Percentiles rank a stretch among this genome's conserved stretches.
These are phyloP conservation scores for Metschnikowia lochheadii DNA, from an alignment of 805 yeast genomes.

Conservation along the genomic window DNA sequence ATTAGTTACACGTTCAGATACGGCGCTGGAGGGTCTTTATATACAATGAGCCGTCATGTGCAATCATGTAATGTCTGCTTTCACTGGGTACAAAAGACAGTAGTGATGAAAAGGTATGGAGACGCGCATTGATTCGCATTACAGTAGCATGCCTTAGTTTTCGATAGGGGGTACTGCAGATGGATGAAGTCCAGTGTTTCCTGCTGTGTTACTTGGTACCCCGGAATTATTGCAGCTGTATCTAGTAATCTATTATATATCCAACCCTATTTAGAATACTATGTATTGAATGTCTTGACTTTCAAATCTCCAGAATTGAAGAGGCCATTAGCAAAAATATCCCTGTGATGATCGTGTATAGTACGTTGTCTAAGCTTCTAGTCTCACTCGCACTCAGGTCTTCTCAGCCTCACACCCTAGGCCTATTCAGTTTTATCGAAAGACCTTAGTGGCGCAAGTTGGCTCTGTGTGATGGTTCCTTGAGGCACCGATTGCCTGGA, in stretches of 20 bases:
- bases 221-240: no score
- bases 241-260: no score
- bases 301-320: not conserved
- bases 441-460: slow-evolving; percentile 7
- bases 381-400: no score
- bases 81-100: slow-evolving; percentile 2
- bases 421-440: slow-evolving; percentile 4
- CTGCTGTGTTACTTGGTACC: no score
- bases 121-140: not conserved
- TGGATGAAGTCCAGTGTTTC: no score
- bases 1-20: not conserved
- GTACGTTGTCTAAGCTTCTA: no score
- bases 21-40: not conserved
- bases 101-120: not conserved
- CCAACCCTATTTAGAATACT: no score
- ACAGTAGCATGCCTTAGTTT: no score
- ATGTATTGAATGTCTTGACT: not conserved
- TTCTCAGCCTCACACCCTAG: not conserved
- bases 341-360: no score
- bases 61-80: not conserved
- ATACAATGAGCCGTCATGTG: not conserved
- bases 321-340: not conserved
- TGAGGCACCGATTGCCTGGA: slow-evolving; percentile 7
- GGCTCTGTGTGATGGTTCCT: slow-evolving; percentile 10
- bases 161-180: not conserved